Evolutionary conservation across 371 early-diverging fungal genomes (phyloP), one percentile per base, ranked within the genome.

Genomic region (Rhizopus stolonifer): DNA sequence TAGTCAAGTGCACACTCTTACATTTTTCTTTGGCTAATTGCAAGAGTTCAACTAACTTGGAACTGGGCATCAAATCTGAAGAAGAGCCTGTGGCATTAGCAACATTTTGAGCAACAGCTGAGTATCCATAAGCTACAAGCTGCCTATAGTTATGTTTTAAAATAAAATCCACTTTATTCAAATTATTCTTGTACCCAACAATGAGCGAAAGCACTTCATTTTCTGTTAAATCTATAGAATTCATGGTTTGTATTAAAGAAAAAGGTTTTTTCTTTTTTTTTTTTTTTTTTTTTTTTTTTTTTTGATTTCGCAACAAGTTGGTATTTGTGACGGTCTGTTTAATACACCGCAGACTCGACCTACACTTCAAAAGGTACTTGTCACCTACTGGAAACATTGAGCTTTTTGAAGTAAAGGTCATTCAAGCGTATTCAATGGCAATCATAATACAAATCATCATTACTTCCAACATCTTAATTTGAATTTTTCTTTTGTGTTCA

Each of bases 81-180:
- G 65, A 46, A 10, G 77, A 79, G 31, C 82, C 80, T 23, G 83
- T 82, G 52, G 81, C 77, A 57, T 82, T 80, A 42, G 80, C 81
- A 8, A 86, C 82, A 46, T 71, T 69, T 58, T 75, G 75, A 6
- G 86, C 86, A 8, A 84, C 70, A 36, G 82, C 67, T 6, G 79
- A 74, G 51, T 79, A 83, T 21, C 86, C 86, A 63, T 82, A 84
- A 4, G 80, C 81, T 39, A 82, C 69, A 25, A 86, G 72, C 69
- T 86, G 86, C 44, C 86, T 86, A 54, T 38, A 6, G 21, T n/a
- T 44, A 21, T 21, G 17, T 9, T 34, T 18, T 24, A 43, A 44
- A 25, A 18, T 10, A 36, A 32, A 33, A 19, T 19, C 11, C n/a
- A 43, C 33, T 13, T 40, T 19, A 10, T 2, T 14, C 15, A 36